phyloP scores from a whole-genome alignment of 495 filamentous ascomycete genomes.

The Talaromyces liani region DNA sequence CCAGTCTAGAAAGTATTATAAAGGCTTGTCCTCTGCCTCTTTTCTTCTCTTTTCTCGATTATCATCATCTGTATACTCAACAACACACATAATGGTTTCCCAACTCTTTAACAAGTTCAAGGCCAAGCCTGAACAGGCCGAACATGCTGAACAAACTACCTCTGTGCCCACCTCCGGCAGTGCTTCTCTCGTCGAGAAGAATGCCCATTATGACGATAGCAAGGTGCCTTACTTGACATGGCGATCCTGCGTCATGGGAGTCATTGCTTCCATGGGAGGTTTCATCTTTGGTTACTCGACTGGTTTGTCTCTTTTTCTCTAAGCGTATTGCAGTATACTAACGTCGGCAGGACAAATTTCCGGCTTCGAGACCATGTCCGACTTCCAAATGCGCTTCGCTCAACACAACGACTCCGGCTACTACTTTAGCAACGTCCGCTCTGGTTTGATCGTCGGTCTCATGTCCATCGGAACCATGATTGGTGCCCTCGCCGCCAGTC shows the following conservation, averaged over 20 bases:
- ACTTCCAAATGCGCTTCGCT: constrained; percentile 42
- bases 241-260: constrained; percentile 42
- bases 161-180: neutral
- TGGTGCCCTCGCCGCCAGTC: constrained; percentile 56
- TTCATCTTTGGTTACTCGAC: constrained; percentile 75
- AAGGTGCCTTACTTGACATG: constrained; percentile 42
- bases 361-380: constrained; percentile 55
- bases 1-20: neutral
- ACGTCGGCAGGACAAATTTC: constrained; percentile 39
- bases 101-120: constrained; percentile 28
- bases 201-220: constrained; percentile 34
- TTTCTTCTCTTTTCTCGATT: constrained; percentile 12
- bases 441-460: constrained; percentile 50
- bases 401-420: constrained; percentile 29
- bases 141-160: constrained; percentile 23
- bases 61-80: constrained; percentile 1
- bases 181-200: constrained; percentile 31
- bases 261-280: constrained; percentile 60
- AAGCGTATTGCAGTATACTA: neutral
- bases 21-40: neutral
- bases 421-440: constrained; percentile 46
- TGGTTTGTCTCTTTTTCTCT: constrained; percentile 24
- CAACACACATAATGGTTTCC: constrained; percentile 24
- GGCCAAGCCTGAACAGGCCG: constrained; percentile 15
- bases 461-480: constrained; percentile 62